Evolutionary conservation across 148 eudicot species (phyloP), one percentile per base, ranked within the genome.

Genomic region (Gaultheria prostrata): DNA sequence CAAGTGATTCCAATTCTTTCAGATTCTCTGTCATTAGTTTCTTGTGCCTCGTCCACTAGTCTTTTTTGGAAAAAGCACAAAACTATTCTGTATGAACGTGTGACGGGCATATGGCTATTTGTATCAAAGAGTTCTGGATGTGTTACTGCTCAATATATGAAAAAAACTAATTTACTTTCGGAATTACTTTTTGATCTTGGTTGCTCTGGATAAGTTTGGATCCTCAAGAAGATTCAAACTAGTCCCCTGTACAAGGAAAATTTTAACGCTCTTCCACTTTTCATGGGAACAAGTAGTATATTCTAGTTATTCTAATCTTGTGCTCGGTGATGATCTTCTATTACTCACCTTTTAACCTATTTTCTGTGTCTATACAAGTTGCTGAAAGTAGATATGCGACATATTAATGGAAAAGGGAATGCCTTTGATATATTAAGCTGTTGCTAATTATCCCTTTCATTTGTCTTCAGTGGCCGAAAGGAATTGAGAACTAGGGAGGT

Each of bases 401-500:
- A 7, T 12, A 0, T 15, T 49, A 20, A 28, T 30, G 21, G 20
- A 65, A 26, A 43, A 71, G 14, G 77, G 57, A 9, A 72, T 72
- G 32, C 57, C 24, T 39, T 69, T 35, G 9, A 69, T 45, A 11
- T 49, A 21, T 50, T 76, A 79, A 54, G n/a, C n/a, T 75, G 78
- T 50, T 57, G 59, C 85, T 75, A 56, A 14, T 71, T 12, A 49
- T 11, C 77, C 17, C 73, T 71, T 80, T 45, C 18, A 20, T 81
- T 32, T 83, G 81, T 72, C 84, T 88, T 83, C 85, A 89, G 94
- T 80, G 88, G 84, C 79, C 86, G 93, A 80, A 94, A 93, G 88
- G 96, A 89, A 80, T 80, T 93, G 82, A 92, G 92, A 86, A 89
- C 88, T 76, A 89, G 89, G 83, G 83, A 86, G 74, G 78, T 56